Conservation (phyloP, 1,139 yeast species). For the Hyphopichia buzzinii region DNA sequence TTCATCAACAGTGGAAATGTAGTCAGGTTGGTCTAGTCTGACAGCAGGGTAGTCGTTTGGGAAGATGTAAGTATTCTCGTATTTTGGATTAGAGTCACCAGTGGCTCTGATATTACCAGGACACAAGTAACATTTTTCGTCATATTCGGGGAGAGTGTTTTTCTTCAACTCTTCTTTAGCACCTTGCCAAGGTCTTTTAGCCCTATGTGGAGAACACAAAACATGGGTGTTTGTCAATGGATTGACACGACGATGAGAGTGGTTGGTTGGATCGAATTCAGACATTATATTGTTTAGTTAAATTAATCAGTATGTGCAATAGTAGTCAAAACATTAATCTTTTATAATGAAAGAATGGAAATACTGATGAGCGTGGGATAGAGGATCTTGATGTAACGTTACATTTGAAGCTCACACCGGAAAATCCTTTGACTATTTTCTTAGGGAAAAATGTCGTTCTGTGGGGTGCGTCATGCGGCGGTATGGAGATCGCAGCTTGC, state of each 20-base stretch:
- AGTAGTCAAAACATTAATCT: too few relatives aligned
- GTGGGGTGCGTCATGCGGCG: too few relatives aligned
- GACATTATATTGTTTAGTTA: too few relatives aligned
- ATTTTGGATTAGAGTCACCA: slow-evolving; percentile 62
- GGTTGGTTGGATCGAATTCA: slow-evolving; percentile 47
- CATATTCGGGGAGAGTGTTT: slow-evolving; percentile 52
- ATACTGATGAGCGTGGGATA: background rate
- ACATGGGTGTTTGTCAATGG: slow-evolving; percentile 65
- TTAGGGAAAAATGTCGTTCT: too few relatives aligned
- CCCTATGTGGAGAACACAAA: slow-evolving; percentile 73
- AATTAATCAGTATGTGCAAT: too few relatives aligned
- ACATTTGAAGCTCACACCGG: slow-evolving; percentile 6
- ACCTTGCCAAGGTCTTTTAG: slow-evolving; percentile 83
- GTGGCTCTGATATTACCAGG: slow-evolving; percentile 71
- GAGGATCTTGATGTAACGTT: slow-evolving; percentile 11
- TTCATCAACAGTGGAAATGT: slow-evolving; percentile 13
- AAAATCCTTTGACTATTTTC: too few relatives aligned
- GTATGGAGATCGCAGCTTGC: too few relatives aligned
- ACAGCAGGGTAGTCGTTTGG: slow-evolving; percentile 75
- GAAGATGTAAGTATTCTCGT: slow-evolving; percentile 57
- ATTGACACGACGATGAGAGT: slow-evolving; percentile 68
- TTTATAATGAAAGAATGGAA: too few relatives aligned
- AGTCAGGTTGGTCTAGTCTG: slow-evolving; percentile 53
- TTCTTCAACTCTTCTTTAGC: slow-evolving; percentile 55
- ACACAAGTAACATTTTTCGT: slow-evolving; percentile 68